Conservation (phyloP, 345 rosid genomes). For the Populus deltoides region DNA sequence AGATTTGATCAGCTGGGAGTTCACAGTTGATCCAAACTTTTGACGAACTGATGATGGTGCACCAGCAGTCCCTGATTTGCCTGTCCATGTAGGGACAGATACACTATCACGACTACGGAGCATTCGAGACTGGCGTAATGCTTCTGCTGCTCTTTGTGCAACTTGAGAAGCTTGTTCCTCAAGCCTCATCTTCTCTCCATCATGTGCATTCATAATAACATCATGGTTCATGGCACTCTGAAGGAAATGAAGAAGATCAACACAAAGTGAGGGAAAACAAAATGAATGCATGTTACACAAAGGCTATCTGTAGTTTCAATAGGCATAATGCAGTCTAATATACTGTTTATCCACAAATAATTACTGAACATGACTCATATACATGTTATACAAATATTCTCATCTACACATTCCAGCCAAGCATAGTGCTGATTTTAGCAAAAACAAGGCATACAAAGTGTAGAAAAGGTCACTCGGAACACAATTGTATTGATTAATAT, state of each 20-base stretch:
- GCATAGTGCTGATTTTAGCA: too few relatives aligned
- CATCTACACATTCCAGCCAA: too few relatives aligned
- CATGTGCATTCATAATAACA: constrained; percentile 64
- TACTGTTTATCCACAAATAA: too few relatives aligned
- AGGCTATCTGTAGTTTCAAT: background rate
- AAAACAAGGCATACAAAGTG: too few relatives aligned
- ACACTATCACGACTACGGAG: constrained; percentile 73
- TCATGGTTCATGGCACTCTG: constrained; percentile 97
- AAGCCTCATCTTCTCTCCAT: constrained; percentile 76
- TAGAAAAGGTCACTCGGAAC: too few relatives aligned
- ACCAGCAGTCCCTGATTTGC: constrained; percentile 86
- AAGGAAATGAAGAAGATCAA: background rate
- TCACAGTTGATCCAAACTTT: constrained; percentile 73
- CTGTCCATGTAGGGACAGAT: constrained; percentile 94
- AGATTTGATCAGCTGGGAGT: constrained; percentile 46
- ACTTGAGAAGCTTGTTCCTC: constrained; percentile 92
- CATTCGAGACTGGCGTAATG: constrained; percentile 79
- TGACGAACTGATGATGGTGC: constrained; percentile 67
- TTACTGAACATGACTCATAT: too few relatives aligned
- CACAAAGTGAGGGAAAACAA: background rate
- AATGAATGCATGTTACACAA: background rate
- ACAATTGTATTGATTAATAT: background rate
- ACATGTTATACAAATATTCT: too few relatives aligned
- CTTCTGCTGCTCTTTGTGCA: constrained; percentile 94
- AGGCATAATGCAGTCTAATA: background rate